A percentile compares a stretch with the other conserved stretches of the same genome.
Conservation (phyloP, 148 eudicot species). For the Dianthus caryophyllus region DNA sequence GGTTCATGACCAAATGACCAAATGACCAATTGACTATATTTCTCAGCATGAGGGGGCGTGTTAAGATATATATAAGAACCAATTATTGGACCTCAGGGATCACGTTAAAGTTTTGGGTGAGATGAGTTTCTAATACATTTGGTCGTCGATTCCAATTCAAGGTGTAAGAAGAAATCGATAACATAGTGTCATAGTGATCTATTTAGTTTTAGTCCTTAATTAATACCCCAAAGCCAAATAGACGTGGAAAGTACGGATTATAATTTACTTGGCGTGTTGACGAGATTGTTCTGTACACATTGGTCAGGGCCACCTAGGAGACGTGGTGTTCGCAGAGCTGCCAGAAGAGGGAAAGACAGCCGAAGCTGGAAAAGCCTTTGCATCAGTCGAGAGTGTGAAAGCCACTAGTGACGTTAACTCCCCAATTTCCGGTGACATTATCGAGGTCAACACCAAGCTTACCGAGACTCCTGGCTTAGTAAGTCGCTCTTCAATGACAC, state of each 20-base stretch:
- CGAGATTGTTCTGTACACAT: neutral
- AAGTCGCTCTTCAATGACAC: conserved; percentile 16
- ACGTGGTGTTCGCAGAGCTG: conserved; percentile 42
- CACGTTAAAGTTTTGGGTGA: too few species aligned
- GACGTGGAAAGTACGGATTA: neutral
- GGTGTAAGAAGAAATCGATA: too few species aligned
- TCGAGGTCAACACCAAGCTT: conserved; percentile 80
- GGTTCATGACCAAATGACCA: too few species aligned
- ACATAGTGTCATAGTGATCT: too few species aligned
- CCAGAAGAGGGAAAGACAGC: conserved; percentile 62
- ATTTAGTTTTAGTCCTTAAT: too few species aligned
- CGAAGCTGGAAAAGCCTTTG: conserved; percentile 54
- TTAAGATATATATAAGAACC: too few species aligned
- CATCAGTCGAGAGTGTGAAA: conserved; percentile 25
- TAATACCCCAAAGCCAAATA: too few species aligned
- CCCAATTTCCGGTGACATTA: conserved; percentile 48
- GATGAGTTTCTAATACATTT: too few species aligned
- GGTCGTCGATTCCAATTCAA: too few species aligned
- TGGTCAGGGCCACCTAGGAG: conserved; percentile 13
- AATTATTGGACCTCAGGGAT: too few species aligned
- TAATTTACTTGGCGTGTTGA: neutral
- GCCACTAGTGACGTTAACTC: conserved; percentile 14
- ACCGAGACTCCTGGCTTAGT: conserved; percentile 84
- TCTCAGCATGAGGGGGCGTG: too few species aligned
- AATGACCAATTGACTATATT: too few species aligned